Percentiles rank a stretch among this genome's conserved stretches.
Evolutionary conservation across 345 rosid species (phyloP).

Genomic region (Rhizophora mangle): DNA sequence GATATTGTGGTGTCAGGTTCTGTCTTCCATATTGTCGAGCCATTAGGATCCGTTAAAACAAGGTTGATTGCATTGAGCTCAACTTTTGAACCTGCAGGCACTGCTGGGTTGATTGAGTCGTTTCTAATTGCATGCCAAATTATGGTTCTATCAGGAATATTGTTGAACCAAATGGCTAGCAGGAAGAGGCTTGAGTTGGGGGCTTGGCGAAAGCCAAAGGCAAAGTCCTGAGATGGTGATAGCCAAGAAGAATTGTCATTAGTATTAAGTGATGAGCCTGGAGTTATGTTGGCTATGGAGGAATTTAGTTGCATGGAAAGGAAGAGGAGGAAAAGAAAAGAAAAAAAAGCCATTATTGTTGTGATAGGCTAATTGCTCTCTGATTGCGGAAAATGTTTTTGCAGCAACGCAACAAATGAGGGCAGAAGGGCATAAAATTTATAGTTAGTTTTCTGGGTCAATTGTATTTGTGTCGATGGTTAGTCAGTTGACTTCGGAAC

Average conservation of each 20-base stretch:
- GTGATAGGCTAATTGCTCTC: not conserved
- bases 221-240: constrained; percentile 28
- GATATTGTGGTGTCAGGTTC: not conserved
- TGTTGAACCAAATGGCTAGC: constrained; percentile 35
- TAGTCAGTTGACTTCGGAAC: no score
- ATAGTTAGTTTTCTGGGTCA: no score
- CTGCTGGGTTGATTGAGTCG: not conserved
- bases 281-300: constrained; percentile 10
- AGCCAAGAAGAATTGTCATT: constrained; percentile 13
- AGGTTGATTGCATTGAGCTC: constrained; percentile 17
- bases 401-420: no score
- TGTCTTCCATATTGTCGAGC: constrained; percentile 4
- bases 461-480: no score
- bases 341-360: not conserved
- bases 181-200: constrained; percentile 22
- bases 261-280: constrained; percentile 12
- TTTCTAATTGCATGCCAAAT: constrained; percentile 29
- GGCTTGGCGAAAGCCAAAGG: constrained; percentile 26
- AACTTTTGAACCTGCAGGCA: constrained; percentile 27
- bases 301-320: not conserved
- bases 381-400: not conserved
- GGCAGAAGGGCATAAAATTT: no score
- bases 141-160: constrained; percentile 28
- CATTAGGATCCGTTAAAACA: constrained; percentile 19
- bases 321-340: constrained; percentile 5